Evolutionary conservation across 2,329 filamentous ascomycete genomes (phyloP).

Genomic region (Trichoderma lentiforme): DNA sequence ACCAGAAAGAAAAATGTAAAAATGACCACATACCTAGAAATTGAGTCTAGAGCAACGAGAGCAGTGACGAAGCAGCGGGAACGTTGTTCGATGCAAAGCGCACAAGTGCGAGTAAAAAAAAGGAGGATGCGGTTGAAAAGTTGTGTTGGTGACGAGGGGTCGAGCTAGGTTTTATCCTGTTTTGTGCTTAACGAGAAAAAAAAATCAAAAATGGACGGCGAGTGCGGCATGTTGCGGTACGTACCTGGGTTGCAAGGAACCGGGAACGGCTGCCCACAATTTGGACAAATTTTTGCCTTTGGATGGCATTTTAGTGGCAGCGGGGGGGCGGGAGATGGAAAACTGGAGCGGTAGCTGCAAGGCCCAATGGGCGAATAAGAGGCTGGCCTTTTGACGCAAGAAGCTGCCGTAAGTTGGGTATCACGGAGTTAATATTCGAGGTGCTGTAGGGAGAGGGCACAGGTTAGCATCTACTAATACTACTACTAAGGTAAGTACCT

Average conservation of each 20-base stretch:
- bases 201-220: not conserved
- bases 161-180: conserved; percentile 15
- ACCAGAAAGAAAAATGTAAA: not conserved
- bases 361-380: not conserved
- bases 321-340: not conserved
- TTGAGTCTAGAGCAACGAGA: not conserved
- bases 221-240: not conserved
- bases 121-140: conserved; percentile 11
- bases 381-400: not conserved
- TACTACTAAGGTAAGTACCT: too few species aligned
- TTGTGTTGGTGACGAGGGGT: conserved; percentile 17
- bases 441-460: not conserved
- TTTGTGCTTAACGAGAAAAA: not conserved
- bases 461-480: not conserved
- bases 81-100: not conserved
- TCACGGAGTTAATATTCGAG: not conserved
- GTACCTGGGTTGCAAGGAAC: conserved; percentile 3
- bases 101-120: not conserved
- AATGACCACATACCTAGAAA: conserved; percentile 7
- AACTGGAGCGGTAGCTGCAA: not conserved
- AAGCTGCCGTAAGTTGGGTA: too few species aligned
- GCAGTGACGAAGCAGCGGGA: not conserved
- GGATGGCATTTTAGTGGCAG: not conserved
- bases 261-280: conserved; percentile 15
- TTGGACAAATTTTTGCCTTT: not conserved